These are phyloP conservation scores for Glycine soja DNA, from an alignment of 306 rosid species.

Conservation along the genomic window DNA sequence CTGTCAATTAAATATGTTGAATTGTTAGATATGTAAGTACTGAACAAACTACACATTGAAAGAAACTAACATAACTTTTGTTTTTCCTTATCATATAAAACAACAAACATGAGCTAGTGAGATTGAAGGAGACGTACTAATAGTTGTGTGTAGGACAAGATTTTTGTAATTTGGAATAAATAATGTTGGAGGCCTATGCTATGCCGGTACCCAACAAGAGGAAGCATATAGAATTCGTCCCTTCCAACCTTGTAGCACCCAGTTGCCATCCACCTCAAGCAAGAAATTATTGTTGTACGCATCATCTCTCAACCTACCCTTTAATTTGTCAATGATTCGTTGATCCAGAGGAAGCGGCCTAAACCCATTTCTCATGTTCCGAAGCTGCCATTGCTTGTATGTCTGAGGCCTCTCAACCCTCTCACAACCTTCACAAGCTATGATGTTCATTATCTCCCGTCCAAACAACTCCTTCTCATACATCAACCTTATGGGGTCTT, in stretches of 20 bases:
- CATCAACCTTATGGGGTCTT: slow-evolving; percentile 59
- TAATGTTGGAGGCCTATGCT: too few relatives aligned
- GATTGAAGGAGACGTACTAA: neutral
- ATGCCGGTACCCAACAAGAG: slow-evolving; percentile 43
- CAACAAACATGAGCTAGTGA: neutral
- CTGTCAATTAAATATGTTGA: too few relatives aligned
- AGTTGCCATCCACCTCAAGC: slow-evolving; percentile 56
- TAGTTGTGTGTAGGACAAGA: neutral
- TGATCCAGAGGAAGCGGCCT: slow-evolving; percentile 55
- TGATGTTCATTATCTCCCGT: slow-evolving; percentile 59
- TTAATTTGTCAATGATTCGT: slow-evolving; percentile 41
- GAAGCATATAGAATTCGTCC: slow-evolving; percentile 65
- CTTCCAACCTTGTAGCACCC: slow-evolving; percentile 84
- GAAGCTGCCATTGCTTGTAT: slow-evolving; percentile 68
- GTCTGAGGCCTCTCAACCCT: slow-evolving; percentile 75
- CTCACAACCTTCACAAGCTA: slow-evolving; percentile 73
- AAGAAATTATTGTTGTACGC: slow-evolving; percentile 55
- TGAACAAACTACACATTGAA: neutral
- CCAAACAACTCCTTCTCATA: slow-evolving; percentile 68
- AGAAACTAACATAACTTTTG: neutral
- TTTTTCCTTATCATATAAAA: neutral
- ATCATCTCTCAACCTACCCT: slow-evolving; percentile 47
- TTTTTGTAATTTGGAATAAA: neutral
- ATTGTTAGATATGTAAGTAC: neutral
- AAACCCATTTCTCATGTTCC: slow-evolving; percentile 59